Evolutionary conservation across 1,284 basidiomycete species (phyloP), one percentile per base, ranked within the genome.

Genomic region (Irpex rosettiformis): DNA sequence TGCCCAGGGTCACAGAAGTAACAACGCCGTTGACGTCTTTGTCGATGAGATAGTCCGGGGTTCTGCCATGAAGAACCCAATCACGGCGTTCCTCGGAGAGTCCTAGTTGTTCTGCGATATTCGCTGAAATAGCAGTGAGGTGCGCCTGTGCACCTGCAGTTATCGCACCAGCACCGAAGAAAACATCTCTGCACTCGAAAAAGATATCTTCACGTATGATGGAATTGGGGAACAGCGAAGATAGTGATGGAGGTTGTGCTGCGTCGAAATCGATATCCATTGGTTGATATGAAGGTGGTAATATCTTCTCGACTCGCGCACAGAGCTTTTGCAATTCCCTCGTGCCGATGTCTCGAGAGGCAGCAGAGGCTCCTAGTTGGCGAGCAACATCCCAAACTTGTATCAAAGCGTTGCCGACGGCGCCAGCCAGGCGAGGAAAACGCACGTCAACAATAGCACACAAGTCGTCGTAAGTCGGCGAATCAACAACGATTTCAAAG

Each of bases 261-360:
- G 63, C 55, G 27, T 73, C 70, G 16, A 62, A 54, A 61, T 80
- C 77, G 25, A 79, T 56, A 54, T 80, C 77, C 78, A 84, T 80
- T 3, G 73, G 63, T 54, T 74, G 74, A 61, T 76, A 69, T 4
- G 75, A 77, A 3, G 75, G 57, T 0, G 89, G 84, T 0, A 93
- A 69, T 7, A 91, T 72, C 10, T 75, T 73, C 54, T 90, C 81
- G 3, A 96, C 78, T 40, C 96, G 84, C 0, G 76, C 77, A 70
- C 93, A 96, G 76, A 94, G 94, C 68, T 92, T 96, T 71, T 95
- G 87, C 56, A 98, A 76, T 69, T 98, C 95, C 21, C 94, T 82
- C 55, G 98, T 71, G 1, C 94, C 94, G 51, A 93, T 75, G 49
- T 83, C 77, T 37, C 86, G 75, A 30, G 77, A 74, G n/a, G 82